These are phyloP conservation scores for Botrytis fragariae DNA, from an alignment of 2,329 filamentous ascomycete species.

Conservation along the genomic window DNA sequence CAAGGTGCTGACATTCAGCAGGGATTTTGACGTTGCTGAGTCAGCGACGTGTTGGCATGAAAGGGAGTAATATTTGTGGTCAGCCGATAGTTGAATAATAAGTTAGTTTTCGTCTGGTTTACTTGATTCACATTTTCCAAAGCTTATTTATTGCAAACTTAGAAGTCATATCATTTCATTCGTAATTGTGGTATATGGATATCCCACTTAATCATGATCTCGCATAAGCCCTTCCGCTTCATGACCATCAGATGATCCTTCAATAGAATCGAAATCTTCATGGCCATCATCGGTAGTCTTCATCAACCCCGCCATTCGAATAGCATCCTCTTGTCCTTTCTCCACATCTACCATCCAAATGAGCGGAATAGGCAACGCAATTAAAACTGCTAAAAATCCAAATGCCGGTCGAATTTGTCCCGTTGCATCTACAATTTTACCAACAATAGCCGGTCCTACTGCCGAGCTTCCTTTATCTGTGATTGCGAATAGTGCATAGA, in stretches of 20 bases:
- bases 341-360: constrained; percentile 86
- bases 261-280: constrained; percentile 15
- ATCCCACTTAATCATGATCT: constrained; percentile 13
- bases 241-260: constrained; percentile 14
- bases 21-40: background rate
- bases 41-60: background rate
- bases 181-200: background rate
- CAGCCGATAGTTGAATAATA: background rate
- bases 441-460: constrained; percentile 92
- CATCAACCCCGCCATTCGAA: constrained; percentile 59
- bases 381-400: constrained; percentile 83
- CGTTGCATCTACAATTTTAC: constrained; percentile 81
- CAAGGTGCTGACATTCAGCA: background rate
- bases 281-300: constrained; percentile 42
- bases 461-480: constrained; percentile 95
- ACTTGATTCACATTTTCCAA: no score
- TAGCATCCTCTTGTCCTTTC: constrained; percentile 67
- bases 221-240: constrained; percentile 19
- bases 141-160: background rate
- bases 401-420: constrained; percentile 85
- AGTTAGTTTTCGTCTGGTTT: background rate
- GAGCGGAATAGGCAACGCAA: constrained; percentile 78
- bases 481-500: constrained; percentile 66
- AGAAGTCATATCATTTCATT: background rate
- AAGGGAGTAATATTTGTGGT: background rate